phyloP scores from a whole-genome alignment of 2,329 filamentous ascomycete species.

The Aureobasidium melanogenum region DNA sequence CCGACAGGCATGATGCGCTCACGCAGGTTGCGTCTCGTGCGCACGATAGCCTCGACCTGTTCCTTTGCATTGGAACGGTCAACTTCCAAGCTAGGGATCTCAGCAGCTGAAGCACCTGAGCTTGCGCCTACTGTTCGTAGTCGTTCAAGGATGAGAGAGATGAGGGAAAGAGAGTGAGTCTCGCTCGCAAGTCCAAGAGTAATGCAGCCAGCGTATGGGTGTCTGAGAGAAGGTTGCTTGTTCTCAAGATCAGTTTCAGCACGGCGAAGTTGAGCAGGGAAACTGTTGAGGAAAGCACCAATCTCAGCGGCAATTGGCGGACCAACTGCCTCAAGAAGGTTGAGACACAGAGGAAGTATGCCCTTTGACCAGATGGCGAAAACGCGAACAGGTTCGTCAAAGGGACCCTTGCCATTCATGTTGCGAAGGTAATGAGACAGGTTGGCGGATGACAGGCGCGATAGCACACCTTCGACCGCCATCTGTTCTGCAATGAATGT shows the following conservation, averaged over 20 bases:
- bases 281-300: conserved; percentile 79
- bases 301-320: conserved; percentile 76
- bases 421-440: conserved; percentile 67
- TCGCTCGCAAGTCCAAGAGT: conserved; percentile 68
- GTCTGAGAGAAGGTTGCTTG: conserved; percentile 32
- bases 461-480: conserved; percentile 75
- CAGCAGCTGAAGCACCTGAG: conserved; percentile 45
- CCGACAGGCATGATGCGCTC: conserved; percentile 66
- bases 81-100: conserved; percentile 67
- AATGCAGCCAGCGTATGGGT: conserved; percentile 50
- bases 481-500: conserved; percentile 79
- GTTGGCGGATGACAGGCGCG: conserved; percentile 69
- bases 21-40: conserved; percentile 54
- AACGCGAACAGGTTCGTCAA: conserved; percentile 66
- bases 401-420: conserved; percentile 62
- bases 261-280: conserved; percentile 65
- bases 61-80: conserved; percentile 64
- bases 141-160: conserved; percentile 62
- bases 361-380: conserved; percentile 88
- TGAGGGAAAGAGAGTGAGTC: conserved; percentile 66
- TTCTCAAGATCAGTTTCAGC: conserved; percentile 65
- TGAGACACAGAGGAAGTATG: conserved; percentile 78
- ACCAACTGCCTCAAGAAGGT: conserved; percentile 75
- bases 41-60: conserved; percentile 71
- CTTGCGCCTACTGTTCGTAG: conserved; percentile 58